Base-by-base conservation (phyloP, 2,329 filamentous ascomycete species). In the Hortaea werneckii region DNA sequence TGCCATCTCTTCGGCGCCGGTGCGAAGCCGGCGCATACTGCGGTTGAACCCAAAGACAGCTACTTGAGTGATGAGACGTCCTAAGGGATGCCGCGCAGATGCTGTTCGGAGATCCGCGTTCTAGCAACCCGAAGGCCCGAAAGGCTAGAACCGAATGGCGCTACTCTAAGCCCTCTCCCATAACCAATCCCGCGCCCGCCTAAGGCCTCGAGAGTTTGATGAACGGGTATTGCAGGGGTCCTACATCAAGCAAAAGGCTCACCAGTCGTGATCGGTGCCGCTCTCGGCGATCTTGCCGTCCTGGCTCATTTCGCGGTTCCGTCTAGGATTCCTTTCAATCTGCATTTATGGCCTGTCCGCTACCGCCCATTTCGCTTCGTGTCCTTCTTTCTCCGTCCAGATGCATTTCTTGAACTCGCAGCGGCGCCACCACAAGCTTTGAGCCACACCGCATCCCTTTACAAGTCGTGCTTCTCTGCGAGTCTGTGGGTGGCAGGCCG, bases 261-360 rank as follows among this genome's bases (percentile, higher is more conserved):
- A 43, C 41, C 30, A 41, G 28, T 32, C 26, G 37, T 40, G 12
- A 20, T 20, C 20, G 20, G 20, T 20, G 20, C 20, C 20, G 20
- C 20, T 20, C 20, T 20, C 2, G 20, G 20, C 20, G 20, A 20
- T 20, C 20, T 2, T 20, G 20, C 4, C 20, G 20, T 20, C 20
- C 20, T 20, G 32, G 20, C 20, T 20, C 4, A 20, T 20, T 20
- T 20, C 46, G 46, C 39, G 35, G 35, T 26, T 20, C 46, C 38
- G 44, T 37, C 35, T 32, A 8, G 40, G 38, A 27, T 46, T 46
- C 47, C 47, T 46, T 38, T 26, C 26, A 40, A 30, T 40, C 43
- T 29, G 42, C 37, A 50, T 20, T 20, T 4, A 20, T 20, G 20
- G 20, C 20, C 20, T 20, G 20, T 20, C 4, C 20, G 20, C 20